Percentiles rank a stretch among this genome's conserved stretches.
Conservation (phyloP, 192 early-diverging fungal genomes). For the Kickxella alabastrina region DNA sequence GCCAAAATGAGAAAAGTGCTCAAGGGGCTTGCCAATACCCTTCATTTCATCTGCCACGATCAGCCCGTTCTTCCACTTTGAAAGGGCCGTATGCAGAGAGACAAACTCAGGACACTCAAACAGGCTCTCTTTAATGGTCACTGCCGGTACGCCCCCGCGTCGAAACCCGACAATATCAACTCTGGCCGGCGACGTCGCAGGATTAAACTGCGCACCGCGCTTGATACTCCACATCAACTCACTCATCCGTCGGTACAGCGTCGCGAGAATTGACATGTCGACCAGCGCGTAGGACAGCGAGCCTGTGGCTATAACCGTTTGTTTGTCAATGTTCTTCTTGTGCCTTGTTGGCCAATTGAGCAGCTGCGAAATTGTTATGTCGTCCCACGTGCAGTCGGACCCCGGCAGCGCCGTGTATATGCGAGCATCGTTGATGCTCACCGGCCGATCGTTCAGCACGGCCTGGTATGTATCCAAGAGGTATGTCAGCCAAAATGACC, state of each 20-base stretch:
- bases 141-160: too few species aligned
- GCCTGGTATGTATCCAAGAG: slow-evolving; percentile 31
- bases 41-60: slow-evolving; percentile 3
- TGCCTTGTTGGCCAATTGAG: slow-evolving; percentile 9
- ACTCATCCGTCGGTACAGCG: neutral
- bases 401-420: slow-evolving; percentile 14
- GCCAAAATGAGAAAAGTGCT: slow-evolving; percentile 4
- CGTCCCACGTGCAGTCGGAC: slow-evolving; percentile 27
- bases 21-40: neutral
- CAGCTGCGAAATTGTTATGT: slow-evolving; percentile 6
- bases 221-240: slow-evolving; percentile 5
- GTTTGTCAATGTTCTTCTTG: slow-evolving; percentile 1
- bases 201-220: neutral
- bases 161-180: too few species aligned
- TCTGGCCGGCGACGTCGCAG: too few species aligned
- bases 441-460: slow-evolving; percentile 28
- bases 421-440: slow-evolving; percentile 17
- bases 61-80: neutral
- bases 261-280: slow-evolving; percentile 3
- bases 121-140: slow-evolving; percentile 2
- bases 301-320: slow-evolving; percentile 4
- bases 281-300: slow-evolving; percentile 1
- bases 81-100: neutral
- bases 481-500: slow-evolving; percentile 29
- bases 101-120: slow-evolving; percentile 5